Percentiles rank a stretch among this genome's conserved stretches.
Conservation (phyloP, 2,329 filamentous ascomycete genomes). For the Fusarium sp. region DNA sequence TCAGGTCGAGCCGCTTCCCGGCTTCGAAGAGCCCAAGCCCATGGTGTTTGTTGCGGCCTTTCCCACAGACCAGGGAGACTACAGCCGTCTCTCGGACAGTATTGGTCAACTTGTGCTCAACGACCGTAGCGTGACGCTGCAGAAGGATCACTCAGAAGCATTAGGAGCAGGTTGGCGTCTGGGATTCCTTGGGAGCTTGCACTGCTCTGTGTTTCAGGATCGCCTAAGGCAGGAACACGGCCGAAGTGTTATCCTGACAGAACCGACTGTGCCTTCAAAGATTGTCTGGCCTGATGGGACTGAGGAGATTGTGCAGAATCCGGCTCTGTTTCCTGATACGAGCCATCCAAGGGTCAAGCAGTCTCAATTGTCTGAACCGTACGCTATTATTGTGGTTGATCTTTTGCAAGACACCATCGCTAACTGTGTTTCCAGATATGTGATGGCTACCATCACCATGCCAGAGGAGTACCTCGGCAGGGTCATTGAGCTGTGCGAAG, state of each 20-base stretch:
- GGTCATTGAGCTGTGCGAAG: slow-evolving; percentile 94
- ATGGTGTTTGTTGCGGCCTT: slow-evolving; percentile 99
- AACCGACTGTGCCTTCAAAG: slow-evolving; percentile 92
- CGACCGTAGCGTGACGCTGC: slow-evolving; percentile 90
- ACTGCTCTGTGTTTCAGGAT: slow-evolving; percentile 99
- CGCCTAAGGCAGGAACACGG: slow-evolving; percentile 93
- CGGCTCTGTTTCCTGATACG: slow-evolving; percentile 82
- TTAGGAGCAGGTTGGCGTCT: slow-evolving; percentile 93
- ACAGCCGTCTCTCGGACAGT: slow-evolving; percentile 87
- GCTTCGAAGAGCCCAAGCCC: slow-evolving; percentile 95
- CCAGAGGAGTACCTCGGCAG: slow-evolving; percentile 94
- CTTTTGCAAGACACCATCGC: background rate
- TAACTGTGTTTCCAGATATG: slow-evolving; percentile 59
- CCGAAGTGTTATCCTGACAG: slow-evolving; percentile 94
- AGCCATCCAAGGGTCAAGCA: slow-evolving; percentile 59
- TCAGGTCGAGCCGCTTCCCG: slow-evolving; percentile 80
- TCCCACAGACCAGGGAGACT: slow-evolving; percentile 89
- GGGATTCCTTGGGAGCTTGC: slow-evolving; percentile 93
- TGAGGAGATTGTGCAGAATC: slow-evolving; percentile 83
- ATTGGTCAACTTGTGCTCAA: slow-evolving; percentile 94
- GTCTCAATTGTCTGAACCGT: slow-evolving; percentile 62
- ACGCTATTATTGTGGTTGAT: slow-evolving; percentile 38
- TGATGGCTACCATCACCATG: slow-evolving; percentile 85
- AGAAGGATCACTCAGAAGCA: slow-evolving; percentile 94
- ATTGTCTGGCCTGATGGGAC: slow-evolving; percentile 80